A percentile compares a stretch with the other conserved stretches of the same genome.
Conservation (phyloP, 352 stramenopile species). For the Globisporangium canariense region DNA sequence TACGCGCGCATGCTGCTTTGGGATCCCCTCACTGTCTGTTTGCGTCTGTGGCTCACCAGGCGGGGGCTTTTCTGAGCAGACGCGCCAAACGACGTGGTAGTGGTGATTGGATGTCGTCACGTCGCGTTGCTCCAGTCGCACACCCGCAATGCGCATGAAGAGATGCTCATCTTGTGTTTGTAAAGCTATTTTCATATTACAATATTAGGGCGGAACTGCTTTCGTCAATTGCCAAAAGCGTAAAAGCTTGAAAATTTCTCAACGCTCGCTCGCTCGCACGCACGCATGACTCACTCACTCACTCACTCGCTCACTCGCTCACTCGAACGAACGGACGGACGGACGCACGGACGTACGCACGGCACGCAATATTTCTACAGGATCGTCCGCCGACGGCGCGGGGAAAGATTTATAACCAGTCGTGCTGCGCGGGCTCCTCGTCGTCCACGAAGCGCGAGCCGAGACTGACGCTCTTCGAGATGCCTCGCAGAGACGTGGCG, state of each 20-base stretch:
- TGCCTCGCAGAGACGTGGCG: constrained; percentile 33
- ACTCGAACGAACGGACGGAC: not conserved
- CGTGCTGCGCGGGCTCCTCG: constrained; percentile 64
- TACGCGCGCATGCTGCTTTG: constrained; percentile 27
- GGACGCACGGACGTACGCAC: not conserved
- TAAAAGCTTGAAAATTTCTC: constrained; percentile 11
- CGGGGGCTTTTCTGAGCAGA: not conserved
- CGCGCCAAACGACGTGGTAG: not conserved
- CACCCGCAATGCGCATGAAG: not conserved
- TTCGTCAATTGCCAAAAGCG: constrained; percentile 6
- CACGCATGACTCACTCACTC: not conserved
- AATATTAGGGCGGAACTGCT: constrained; percentile 14
- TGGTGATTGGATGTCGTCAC: not conserved
- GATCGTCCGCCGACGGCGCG: constrained; percentile 4
- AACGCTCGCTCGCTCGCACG: not conserved
- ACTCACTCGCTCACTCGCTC: not conserved
- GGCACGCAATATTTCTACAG: constrained; percentile 15
- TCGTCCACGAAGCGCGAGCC: constrained; percentile 51
- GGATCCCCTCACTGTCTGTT: not conserved
- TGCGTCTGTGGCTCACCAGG: not conserved
- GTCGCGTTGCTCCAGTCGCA: constrained; percentile 14
- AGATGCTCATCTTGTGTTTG: not conserved
- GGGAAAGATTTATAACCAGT: constrained; percentile 60
- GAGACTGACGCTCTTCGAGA: constrained; percentile 79
- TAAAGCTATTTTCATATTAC: constrained; percentile 21